Evolutionary conservation across 2,329 filamentous ascomycete genomes (phyloP).

Genomic region (Ophiocordyceps polyrhachis-furcata): DNA sequence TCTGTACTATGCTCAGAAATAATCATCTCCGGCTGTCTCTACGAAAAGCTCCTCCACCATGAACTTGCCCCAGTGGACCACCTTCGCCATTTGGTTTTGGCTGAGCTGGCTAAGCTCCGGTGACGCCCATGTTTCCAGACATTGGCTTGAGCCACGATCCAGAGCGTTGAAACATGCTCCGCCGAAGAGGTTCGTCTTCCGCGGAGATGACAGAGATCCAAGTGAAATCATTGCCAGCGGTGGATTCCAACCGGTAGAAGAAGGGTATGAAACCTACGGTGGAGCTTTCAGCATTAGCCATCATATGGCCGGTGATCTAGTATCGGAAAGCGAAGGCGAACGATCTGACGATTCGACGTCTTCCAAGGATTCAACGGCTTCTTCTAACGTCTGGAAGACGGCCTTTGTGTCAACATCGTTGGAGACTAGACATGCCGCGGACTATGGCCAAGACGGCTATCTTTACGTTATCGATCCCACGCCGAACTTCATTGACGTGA

Average conservation of each 20-base stretch:
- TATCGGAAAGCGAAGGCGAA: not conserved
- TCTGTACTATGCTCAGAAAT: no score
- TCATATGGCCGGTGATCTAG: not conserved
- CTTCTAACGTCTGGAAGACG: not conserved
- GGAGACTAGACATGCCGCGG: not conserved
- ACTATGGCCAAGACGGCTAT: not conserved
- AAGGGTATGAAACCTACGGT: not conserved
- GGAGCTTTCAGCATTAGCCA: not conserved
- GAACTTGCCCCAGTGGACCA: no score
- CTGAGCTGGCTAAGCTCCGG: no score
- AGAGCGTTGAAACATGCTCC: not conserved
- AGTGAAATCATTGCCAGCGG: not conserved
- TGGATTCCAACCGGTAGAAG: not conserved
- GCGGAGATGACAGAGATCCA: not conserved
- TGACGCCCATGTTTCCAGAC: no score
- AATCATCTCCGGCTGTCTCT: no score
- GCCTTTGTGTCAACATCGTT: not conserved
- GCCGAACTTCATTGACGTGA: not conserved
- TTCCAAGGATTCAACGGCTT: not conserved
- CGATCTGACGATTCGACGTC: no score
- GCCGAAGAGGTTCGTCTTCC: not conserved
- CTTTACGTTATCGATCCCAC: not conserved
- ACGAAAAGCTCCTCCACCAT: no score
- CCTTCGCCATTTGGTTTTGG: no score
- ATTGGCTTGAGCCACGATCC: no score